Evolutionary conservation across 164 flowering plant genomes (phyloP).

Genomic region (Magnolia officinalis): DNA sequence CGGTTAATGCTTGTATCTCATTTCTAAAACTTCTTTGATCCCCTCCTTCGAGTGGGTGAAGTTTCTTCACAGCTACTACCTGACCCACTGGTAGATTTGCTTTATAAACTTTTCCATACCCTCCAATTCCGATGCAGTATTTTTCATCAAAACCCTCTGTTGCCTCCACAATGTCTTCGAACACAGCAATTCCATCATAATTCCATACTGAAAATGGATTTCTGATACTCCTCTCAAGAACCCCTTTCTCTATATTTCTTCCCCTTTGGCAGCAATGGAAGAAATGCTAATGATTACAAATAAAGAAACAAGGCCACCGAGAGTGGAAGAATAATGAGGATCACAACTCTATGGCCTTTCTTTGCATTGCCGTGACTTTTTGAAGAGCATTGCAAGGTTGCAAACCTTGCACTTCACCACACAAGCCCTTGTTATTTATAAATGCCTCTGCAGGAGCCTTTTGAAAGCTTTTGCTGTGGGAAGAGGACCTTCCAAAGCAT

Average conservation of each 20-base stretch:
- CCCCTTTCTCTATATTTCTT: not conserved
- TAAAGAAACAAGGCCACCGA: not conserved
- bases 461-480: constrained; percentile 2
- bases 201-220: constrained; percentile 9
- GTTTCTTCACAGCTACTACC: constrained; percentile 52
- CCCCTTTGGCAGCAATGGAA: not conserved
- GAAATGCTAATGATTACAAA: not conserved
- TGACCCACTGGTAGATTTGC: constrained; percentile 43
- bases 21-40: constrained; percentile 39
- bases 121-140: constrained; percentile 60
- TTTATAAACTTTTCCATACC: constrained; percentile 56
- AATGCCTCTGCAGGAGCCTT: constrained; percentile 7
- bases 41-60: constrained; percentile 29
- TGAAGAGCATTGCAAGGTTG: constrained; percentile 1
- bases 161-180: constrained; percentile 43
- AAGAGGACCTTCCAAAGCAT: constrained; percentile 11
- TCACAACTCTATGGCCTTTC: not conserved
- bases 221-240: not conserved
- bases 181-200: constrained; percentile 38
- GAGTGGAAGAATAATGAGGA: constrained; percentile 1
- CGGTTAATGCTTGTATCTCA: constrained; percentile 51
- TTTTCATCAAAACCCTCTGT: constrained; percentile 45
- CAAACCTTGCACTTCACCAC: constrained; percentile 9
- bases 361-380: not conserved
- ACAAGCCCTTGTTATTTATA: not conserved